A percentile compares a stretch with the other conserved stretches of the same genome.
These are phyloP conservation scores for Colletotrichum sp. DNA, from an alignment of 2,329 filamentous ascomycete species.

Conservation along the genomic window DNA sequence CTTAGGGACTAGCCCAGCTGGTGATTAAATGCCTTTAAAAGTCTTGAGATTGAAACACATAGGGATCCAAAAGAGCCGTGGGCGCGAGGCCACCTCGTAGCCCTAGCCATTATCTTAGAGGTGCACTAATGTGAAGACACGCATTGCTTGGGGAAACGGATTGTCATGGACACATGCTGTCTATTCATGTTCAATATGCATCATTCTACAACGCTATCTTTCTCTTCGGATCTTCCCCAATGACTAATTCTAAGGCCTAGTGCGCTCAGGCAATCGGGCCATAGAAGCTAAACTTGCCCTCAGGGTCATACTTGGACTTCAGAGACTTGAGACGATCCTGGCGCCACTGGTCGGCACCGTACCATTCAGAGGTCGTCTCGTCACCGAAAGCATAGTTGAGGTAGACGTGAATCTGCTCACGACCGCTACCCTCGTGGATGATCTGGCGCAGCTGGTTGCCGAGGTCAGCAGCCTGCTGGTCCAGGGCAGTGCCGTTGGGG, in stretches of 20 bases:
- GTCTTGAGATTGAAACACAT: not conserved
- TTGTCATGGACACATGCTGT: not conserved
- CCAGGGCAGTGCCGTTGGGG: slow-evolving; percentile 33
- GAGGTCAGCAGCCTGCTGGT: slow-evolving; percentile 35
- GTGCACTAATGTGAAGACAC: not conserved
- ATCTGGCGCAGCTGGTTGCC: slow-evolving; percentile 43
- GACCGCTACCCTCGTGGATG: slow-evolving; percentile 37
- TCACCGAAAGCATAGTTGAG: slow-evolving; percentile 58
- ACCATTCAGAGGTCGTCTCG: slow-evolving; percentile 45
- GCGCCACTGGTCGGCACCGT: slow-evolving; percentile 56
- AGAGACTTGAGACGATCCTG: slow-evolving; percentile 45
- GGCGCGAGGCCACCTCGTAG: not conserved
- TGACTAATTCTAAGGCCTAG: not conserved
- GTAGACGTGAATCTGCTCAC: slow-evolving; percentile 41
- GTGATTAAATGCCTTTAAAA: not conserved
- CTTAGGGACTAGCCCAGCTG: not conserved
- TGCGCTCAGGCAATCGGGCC: slow-evolving; percentile 35
- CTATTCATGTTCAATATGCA: not conserved
- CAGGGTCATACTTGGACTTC: slow-evolving; percentile 55
- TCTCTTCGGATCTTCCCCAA: not conserved
- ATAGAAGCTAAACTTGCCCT: slow-evolving; percentile 48
- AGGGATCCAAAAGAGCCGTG: not conserved
- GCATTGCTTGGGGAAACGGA: not conserved
- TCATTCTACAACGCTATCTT: not conserved
- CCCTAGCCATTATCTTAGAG: not conserved